A percentile compares a stretch with the other conserved stretches of the same genome.
Conservation (phyloP, 352 stramenopile species). For the Phytophthora crassamura region DNA sequence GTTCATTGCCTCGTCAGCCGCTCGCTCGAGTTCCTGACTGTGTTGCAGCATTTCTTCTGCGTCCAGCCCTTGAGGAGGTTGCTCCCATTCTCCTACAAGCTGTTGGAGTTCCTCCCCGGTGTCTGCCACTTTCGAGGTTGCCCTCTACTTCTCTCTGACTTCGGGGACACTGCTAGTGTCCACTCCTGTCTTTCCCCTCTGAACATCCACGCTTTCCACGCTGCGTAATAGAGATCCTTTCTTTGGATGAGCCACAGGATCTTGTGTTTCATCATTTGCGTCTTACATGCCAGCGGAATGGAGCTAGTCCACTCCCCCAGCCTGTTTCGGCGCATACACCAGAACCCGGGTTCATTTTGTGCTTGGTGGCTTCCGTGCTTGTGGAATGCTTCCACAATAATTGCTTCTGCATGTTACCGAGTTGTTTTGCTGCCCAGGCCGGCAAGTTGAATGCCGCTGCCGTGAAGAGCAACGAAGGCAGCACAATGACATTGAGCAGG, state of each 20-base stretch:
- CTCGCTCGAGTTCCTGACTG: too few relatives aligned
- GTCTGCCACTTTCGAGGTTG: too few relatives aligned
- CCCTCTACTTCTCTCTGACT: too few relatives aligned
- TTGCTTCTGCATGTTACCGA: not conserved
- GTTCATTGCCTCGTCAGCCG: too few relatives aligned
- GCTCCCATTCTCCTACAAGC: too few relatives aligned
- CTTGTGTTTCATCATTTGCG: not conserved
- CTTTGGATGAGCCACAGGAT: conserved; percentile 3
- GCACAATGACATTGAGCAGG: not conserved
- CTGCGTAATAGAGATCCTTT: conserved; percentile 1
- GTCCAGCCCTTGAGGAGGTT: too few relatives aligned
- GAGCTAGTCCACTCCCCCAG: not conserved
- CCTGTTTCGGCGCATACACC: not conserved
- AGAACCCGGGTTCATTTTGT: not conserved
- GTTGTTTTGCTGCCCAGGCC: not conserved
- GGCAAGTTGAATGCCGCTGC: not conserved
- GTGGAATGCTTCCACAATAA: conserved; percentile 1
- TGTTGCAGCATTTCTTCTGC: too few relatives aligned
- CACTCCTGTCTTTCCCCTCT: not conserved
- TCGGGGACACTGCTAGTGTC: too few relatives aligned
- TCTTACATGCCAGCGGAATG: not conserved
- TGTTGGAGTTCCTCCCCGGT: too few relatives aligned
- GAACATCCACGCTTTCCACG: not conserved
- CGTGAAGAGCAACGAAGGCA: conserved; percentile 1
- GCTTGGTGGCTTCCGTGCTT: not conserved